Percentiles rank a stretch among this genome's conserved stretches.
phyloP scores from a whole-genome alignment of 1,284 basidiomycete species.

The Ustanciosporium gigantosporum region DNA sequence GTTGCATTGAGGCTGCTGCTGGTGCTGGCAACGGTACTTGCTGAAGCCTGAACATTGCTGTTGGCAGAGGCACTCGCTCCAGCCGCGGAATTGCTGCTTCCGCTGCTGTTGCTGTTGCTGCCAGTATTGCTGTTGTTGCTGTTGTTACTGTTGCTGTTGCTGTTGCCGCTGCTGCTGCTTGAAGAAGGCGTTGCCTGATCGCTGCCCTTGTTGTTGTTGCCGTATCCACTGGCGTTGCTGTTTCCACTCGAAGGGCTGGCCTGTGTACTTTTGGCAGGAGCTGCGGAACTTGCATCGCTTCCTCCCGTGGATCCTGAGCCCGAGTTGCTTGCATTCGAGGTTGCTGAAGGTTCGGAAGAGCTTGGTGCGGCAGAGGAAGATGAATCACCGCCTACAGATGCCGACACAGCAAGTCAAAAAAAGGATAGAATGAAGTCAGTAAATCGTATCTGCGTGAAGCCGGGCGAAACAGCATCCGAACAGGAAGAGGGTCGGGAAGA shows the following conservation, averaged over 20 bases:
- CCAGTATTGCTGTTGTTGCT: not conserved
- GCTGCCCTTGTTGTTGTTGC: constrained; percentile 1
- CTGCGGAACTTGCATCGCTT: no score
- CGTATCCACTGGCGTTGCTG: constrained; percentile 1
- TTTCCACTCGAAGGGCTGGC: not conserved
- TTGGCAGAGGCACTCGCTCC: constrained; percentile 1
- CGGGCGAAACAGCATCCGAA: no score
- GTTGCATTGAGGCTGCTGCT: constrained; percentile 4
- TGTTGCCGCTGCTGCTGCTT: constrained; percentile 7
- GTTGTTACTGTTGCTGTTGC: constrained; percentile 5
- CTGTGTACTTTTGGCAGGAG: no score
- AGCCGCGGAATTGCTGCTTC: not conserved
- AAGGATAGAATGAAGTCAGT: no score
- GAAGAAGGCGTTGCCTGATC: not conserved
- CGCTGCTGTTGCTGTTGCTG: constrained; percentile 8
- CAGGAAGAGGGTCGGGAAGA: no score
- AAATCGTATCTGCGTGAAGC: no score
- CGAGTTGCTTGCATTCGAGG: no score
- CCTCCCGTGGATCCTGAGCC: no score
- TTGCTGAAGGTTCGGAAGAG: constrained; percentile 4
- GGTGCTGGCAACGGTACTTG: constrained; percentile 1
- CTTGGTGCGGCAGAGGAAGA: constrained; percentile 9
- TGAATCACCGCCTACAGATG: no score
- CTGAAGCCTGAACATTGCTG: constrained; percentile 6
- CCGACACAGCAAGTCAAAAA: no score